Base-by-base conservation (phyloP, 228 moss, liverwort and hornwort genomes). In the Sphagnum fallax region DNA sequence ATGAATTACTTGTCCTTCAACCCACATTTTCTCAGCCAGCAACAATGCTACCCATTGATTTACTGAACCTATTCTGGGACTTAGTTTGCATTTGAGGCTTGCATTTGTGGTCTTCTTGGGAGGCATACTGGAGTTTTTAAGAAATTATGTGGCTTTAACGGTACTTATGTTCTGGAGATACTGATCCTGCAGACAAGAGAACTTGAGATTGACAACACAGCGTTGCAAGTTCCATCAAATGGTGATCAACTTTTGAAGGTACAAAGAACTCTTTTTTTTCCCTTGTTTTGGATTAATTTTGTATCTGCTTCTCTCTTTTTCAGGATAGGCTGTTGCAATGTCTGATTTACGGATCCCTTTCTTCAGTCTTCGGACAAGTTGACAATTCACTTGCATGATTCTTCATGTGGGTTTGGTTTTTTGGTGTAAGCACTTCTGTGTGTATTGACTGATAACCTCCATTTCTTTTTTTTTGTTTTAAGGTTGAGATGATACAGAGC, bases 401-500 rank as follows among this genome's bases (percentile, higher is more conserved):
- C 8, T 55, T 8, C 8, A 3, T 8, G 55, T 8, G 55, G 12
- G 55, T 55, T 55, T 8, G 55, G 2, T 8, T 55, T 8, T 8
- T 8, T 55, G 12, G 55, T 55, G 55, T 55, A 32, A 55, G 55
- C 55, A 55, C 55, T 32, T 32, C 32, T 32, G 2, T 32, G 32
- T 32, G 32, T 32, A 53, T 67, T 32, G 32, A 32, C 32, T 32
- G 32, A 32, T 32, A 32, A 55, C 55, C 12, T 55, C 1, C 55
- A 55, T 3, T 55, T 55, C 9, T 12, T 55, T 8, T 8, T 55
- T 12, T 1, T 55, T 55, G 55, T 55, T 55, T 8, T 8, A 8
- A 95, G 92, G 75, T 83, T 76, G 87, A 84, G 52, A 61, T 79
- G 66, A 74, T 69, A 52, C 80, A 76, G 16, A 79, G 69, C 60